A percentile compares a stretch with the other conserved stretches of the same genome.
Evolutionary conservation across 2,329 filamentous ascomycete species (phyloP).

Genomic region (Ophiostoma pallidulum): DNA sequence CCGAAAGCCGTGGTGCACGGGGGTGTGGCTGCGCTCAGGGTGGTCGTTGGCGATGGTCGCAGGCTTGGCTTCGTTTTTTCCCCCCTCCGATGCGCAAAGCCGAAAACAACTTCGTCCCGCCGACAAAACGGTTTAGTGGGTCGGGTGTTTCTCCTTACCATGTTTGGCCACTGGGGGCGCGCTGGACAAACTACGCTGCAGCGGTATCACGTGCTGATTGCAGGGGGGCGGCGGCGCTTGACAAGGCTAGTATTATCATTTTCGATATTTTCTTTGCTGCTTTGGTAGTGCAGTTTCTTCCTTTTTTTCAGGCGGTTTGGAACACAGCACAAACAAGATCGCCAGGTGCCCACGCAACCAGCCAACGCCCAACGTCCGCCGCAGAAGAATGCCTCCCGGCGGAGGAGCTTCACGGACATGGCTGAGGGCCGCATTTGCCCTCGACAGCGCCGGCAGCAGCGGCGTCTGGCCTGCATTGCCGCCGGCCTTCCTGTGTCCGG

Average conservation of each 20-base stretch:
- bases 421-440: conserved; percentile 12
- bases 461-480: neutral
- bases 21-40: too few species aligned
- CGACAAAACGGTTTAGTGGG: neutral
- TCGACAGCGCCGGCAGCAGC: conserved; percentile 5
- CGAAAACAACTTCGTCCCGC: too few species aligned
- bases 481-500: conserved; percentile 16
- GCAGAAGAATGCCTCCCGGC: conserved; percentile 7
- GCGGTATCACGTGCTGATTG: conserved; percentile 1
- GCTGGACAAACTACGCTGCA: neutral
- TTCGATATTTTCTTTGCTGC: neutral
- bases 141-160: neutral
- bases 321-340: neutral
- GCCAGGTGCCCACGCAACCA: neutral
- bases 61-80: too few species aligned
- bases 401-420: conserved; percentile 9
- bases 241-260: too few species aligned
- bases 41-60: too few species aligned
- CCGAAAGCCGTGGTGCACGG: neutral
- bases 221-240: too few species aligned
- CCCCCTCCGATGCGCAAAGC: too few species aligned
- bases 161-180: too few species aligned
- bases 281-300: conserved; percentile 2
- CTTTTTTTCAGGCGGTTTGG: neutral
- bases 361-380: neutral